Evolutionary conservation across 345 rosid species (phyloP).

Genomic region (Populus nigra): DNA sequence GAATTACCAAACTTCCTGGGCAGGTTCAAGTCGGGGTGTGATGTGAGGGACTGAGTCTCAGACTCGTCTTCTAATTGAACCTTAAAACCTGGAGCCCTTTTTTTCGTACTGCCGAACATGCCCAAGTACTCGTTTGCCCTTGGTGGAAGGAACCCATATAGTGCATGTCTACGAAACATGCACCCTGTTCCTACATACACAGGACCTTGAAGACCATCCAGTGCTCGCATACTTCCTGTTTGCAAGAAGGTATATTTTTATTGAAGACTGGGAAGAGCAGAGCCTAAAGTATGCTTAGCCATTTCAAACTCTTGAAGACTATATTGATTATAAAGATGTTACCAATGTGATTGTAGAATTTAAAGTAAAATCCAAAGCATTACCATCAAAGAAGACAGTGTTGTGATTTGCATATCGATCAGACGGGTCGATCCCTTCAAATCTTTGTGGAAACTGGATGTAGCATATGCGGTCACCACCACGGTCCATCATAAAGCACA

Average conservation of each 20-base stretch:
- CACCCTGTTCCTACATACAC: slow-evolving; percentile 94
- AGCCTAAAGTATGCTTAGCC: background rate
- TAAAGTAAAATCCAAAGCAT: background rate
- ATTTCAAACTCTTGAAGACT: background rate
- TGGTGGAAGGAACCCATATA: slow-evolving; percentile 91
- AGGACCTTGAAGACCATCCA: slow-evolving; percentile 92
- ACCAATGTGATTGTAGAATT: background rate
- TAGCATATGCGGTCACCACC: slow-evolving; percentile 90
- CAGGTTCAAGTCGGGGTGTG: slow-evolving; percentile 70
- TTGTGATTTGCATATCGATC: slow-evolving; percentile 93
- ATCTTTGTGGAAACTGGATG: slow-evolving; percentile 89
- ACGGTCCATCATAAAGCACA: slow-evolving; percentile 99
- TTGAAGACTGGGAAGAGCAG: background rate
- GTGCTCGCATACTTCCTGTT: slow-evolving; percentile 90
- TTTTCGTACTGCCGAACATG: slow-evolving; percentile 59
- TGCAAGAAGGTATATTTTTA: background rate
- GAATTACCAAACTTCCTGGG: slow-evolving; percentile 82
- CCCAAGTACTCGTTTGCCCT: slow-evolving; percentile 78
- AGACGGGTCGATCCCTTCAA: slow-evolving; percentile 95
- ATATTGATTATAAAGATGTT: background rate
- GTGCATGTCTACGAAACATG: slow-evolving; percentile 88
- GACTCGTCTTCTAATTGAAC: slow-evolving; percentile 45
- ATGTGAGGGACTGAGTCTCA: slow-evolving; percentile 56
- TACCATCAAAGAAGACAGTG: slow-evolving; percentile 85
- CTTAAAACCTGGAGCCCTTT: slow-evolving; percentile 35